phyloP scores from a whole-genome alignment of 768 basidiomycete species.

The Suillus brevipes region DNA sequence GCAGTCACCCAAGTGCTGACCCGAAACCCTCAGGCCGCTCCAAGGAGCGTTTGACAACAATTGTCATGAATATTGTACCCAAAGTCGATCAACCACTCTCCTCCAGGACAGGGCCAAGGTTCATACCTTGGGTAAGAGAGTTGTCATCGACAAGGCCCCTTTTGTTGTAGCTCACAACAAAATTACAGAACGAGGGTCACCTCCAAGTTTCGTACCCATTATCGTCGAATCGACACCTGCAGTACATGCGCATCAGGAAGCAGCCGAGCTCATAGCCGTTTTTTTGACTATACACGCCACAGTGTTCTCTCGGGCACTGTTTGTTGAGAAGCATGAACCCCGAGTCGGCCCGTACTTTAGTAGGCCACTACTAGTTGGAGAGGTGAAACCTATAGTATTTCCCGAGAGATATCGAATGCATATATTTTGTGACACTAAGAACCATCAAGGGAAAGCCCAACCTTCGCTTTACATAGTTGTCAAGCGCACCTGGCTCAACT shows the following conservation, averaged over 20 bases:
- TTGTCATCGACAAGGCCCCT: background rate
- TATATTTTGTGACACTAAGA: background rate
- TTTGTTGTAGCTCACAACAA: background rate
- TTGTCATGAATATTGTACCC: background rate
- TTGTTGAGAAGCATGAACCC: background rate
- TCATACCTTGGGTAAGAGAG: background rate
- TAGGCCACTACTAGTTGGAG: background rate
- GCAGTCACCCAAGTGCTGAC: background rate
- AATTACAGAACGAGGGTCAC: background rate
- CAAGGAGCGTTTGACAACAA: background rate
- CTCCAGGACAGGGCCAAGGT: background rate
- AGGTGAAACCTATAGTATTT: background rate
- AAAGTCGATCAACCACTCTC: background rate
- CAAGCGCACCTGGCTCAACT: background rate
- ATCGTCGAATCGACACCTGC: background rate
- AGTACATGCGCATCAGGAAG: background rate
- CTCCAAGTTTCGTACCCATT: background rate
- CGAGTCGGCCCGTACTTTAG: background rate
- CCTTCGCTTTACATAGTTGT: background rate
- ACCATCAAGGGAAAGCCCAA: background rate
- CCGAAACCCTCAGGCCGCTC: background rate
- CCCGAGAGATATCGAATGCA: background rate
- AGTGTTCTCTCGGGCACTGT: slow-evolving; percentile 1
- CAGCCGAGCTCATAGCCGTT: slow-evolving; percentile 2
- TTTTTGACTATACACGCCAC: slow-evolving; percentile 2